Conservation (phyloP, 176 grass and related monocot genomes). For the Cenchrus americanus region DNA sequence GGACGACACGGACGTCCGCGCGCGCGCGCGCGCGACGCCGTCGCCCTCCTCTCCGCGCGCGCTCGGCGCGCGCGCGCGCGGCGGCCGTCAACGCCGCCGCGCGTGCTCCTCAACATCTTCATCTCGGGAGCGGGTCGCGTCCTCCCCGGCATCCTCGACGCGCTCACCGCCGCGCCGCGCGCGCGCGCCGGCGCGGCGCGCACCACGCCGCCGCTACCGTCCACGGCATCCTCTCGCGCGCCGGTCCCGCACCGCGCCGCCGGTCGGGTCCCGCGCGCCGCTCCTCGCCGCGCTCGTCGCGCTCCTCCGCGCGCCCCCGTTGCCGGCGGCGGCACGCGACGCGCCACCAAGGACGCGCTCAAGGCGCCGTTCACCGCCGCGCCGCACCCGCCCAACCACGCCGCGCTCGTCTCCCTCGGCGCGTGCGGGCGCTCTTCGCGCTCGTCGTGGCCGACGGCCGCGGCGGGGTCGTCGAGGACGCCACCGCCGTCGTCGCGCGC, state of each 20-base stretch:
- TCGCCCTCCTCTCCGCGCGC: slow-evolving; percentile 64
- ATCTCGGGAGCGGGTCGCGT: slow-evolving; percentile 76
- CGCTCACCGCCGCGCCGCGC: slow-evolving; percentile 62
- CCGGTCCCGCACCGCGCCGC: slow-evolving; percentile 63
- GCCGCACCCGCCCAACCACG: slow-evolving; percentile 72
- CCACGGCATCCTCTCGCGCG: slow-evolving; percentile 80
- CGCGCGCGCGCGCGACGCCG: slow-evolving; percentile 60
- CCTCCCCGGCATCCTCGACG: slow-evolving; percentile 69
- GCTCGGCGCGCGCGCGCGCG: slow-evolving; percentile 28
- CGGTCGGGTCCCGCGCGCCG: slow-evolving; percentile 54
- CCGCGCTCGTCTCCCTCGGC: slow-evolving; percentile 55
- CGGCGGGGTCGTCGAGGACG: slow-evolving; percentile 77
- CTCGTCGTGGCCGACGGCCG: slow-evolving; percentile 66
- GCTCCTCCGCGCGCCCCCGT: slow-evolving; percentile 45
- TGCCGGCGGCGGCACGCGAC: slow-evolving; percentile 38
- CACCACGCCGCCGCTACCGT: slow-evolving; percentile 84
- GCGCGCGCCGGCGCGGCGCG: slow-evolving; percentile 48
- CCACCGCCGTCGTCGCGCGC: slow-evolving; percentile 81
- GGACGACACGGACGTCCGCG: slow-evolving; percentile 67
- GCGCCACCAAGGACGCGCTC: slow-evolving; percentile 84
- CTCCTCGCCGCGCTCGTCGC: slow-evolving; percentile 66
- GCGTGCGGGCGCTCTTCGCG: slow-evolving; percentile 71
- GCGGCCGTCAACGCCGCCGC: slow-evolving; percentile 80
- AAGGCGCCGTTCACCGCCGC: slow-evolving; percentile 79
- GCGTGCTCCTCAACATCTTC: slow-evolving; percentile 85